Base-by-base conservation (phyloP, 257 asterid genomes). In the Handroanthus guayacan region DNA sequence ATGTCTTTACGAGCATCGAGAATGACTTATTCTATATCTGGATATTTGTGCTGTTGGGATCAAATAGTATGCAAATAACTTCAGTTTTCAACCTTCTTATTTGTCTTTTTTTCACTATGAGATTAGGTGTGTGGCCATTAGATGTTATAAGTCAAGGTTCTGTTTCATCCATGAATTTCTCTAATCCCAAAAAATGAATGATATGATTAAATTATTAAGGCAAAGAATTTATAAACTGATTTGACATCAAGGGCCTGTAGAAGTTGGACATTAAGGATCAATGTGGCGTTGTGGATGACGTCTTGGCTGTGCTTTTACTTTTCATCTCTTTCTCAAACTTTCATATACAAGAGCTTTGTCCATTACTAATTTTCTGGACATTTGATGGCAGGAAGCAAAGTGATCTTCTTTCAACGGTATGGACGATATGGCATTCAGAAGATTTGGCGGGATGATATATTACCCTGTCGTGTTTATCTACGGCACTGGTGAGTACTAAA, bases 401-500 rank as follows among this genome's bases (percentile, higher is more conserved):
- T 89, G 67, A 82, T 86, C 63, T 85, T 84, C 75, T 89, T 79
- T 74, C 92, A 89, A 84, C 84, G 74, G 12, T 95, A 91, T 75
- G 98, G 99, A 36, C 79, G 51, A 39, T 69, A 76, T 68, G 89
- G 89, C 63, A 87, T 95, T 69, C 65, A 87, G 82, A 84, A 89
- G 82, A 91, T 95, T 52, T 95, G 99, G 98, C 62, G 80, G 60
- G 98, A 95, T 51, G 98, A 95, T 81, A 85, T 95, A 79, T 80
- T 92, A 80, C 99, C 98, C 37, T 95, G 99, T 64, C 98, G 98
- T 2, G 90, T 80, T 78, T 93, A 95, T 88, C 87, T 95, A 44
- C 91, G 98, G 37, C 99, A 93, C 81, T 95, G 99, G 99, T 95
- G 78, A 85, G 97, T 85, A 65, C 37, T n/a, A 16, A 6, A 41